Evolutionary conservation across 1,284 basidiomycete genomes (phyloP).

Genomic region (Tilletia indica): DNA sequence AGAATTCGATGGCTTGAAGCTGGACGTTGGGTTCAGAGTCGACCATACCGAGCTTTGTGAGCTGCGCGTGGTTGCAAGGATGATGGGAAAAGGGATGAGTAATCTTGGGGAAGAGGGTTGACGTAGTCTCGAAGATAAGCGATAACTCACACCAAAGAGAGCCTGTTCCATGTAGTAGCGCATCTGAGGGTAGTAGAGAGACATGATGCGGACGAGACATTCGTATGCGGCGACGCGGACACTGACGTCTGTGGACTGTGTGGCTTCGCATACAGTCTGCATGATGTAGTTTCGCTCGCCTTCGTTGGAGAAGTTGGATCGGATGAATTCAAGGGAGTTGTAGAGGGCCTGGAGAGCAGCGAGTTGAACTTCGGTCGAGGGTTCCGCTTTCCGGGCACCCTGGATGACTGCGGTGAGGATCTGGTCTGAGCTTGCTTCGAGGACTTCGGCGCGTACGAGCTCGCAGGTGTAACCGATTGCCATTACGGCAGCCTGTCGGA

Average conservation of each 20-base stretch:
- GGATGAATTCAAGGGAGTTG: slow-evolving; percentile 96
- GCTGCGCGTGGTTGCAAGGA: slow-evolving; percentile 59
- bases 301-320: slow-evolving; percentile 82
- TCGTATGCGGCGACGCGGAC: slow-evolving; percentile 66
- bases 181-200: slow-evolving; percentile 99
- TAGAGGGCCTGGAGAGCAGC: slow-evolving; percentile 88
- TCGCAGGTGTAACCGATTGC: slow-evolving; percentile 97
- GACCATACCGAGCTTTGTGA: slow-evolving; percentile 99
- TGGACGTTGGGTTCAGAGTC: slow-evolving; percentile 86
- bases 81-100: neutral
- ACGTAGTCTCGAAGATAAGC: neutral
- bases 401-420: slow-evolving; percentile 98
- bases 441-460: slow-evolving; percentile 70
- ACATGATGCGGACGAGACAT: slow-evolving; percentile 94
- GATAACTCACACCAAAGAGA: slow-evolving; percentile 76
- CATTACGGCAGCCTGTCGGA: slow-evolving; percentile 86
- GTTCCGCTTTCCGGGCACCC: slow-evolving; percentile 93
- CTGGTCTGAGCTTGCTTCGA: slow-evolving; percentile 87
- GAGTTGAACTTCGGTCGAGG: slow-evolving; percentile 80
- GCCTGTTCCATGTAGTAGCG: slow-evolving; percentile 99
- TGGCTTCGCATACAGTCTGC: slow-evolving; percentile 99
- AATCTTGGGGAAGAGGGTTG: neutral
- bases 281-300: slow-evolving; percentile 99
- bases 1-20: slow-evolving; percentile 96
- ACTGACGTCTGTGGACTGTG: slow-evolving; percentile 79